Percentiles rank a stretch among this genome's conserved stretches.
Conservation (phyloP, 2,329 filamentous ascomycete species). For the Calycina marina region DNA sequence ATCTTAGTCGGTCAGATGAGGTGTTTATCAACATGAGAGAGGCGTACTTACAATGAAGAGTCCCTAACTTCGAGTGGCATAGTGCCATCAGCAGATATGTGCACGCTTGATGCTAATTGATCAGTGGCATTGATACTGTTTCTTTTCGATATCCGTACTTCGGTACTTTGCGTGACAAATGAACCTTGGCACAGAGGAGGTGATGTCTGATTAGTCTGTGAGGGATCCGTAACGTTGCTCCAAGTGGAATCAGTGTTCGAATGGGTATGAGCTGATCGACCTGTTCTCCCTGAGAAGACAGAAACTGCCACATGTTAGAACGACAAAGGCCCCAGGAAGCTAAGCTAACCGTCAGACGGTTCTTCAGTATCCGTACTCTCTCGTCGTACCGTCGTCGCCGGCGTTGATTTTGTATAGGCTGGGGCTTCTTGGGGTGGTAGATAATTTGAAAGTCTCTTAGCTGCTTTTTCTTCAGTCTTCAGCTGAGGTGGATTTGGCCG, state of each 20-base stretch:
- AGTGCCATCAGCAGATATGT: constrained; percentile 21
- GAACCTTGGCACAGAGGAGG: constrained; percentile 29
- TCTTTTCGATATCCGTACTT: constrained; percentile 24
- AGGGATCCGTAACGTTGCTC: constrained; percentile 12
- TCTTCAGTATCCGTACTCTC: not conserved
- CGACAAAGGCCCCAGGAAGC: not conserved
- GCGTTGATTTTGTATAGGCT: too few relatives aligned
- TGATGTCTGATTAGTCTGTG: constrained; percentile 16
- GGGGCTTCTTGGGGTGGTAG: not conserved
- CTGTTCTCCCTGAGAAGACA: constrained; percentile 26
- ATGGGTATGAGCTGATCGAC: constrained; percentile 22
- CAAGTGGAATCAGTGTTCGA: constrained; percentile 22
- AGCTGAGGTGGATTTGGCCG: too few relatives aligned
- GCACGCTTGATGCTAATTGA: constrained; percentile 24
- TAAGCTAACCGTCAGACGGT: not conserved
- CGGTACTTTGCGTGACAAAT: constrained; percentile 28
- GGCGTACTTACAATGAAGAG: constrained; percentile 5
- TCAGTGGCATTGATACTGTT: constrained; percentile 22
- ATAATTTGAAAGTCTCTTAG: not conserved
- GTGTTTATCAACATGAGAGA: not conserved
- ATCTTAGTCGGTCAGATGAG: constrained; percentile 4
- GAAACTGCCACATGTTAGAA: constrained; percentile 7
- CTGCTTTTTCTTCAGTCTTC: too few relatives aligned
- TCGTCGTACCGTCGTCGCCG: too few relatives aligned
- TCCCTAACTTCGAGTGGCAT: constrained; percentile 11